Base-by-base conservation (phyloP, 23 red algal species). In the Chondrus crispus region DNA sequence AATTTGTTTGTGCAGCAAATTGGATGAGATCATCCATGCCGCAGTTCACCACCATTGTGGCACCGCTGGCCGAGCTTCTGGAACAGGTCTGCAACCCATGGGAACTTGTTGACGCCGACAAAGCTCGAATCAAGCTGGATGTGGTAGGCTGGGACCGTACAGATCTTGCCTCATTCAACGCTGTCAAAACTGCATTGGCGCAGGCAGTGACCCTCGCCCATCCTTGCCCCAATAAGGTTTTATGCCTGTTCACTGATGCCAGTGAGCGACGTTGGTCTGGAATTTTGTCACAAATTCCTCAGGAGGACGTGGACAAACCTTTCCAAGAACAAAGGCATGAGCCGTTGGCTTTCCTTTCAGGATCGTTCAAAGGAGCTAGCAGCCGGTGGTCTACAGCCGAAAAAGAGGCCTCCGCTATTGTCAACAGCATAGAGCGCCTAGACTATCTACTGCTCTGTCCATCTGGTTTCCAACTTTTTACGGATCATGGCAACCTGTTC, bases 231-330 rank as follows among this genome's bases (percentile, higher is more conserved):
- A 18, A 43, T 28, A 68, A 86, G 78, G 18, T 28, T 16, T 0
- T 83, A 14, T 83, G 46, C 41, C 9, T 83, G 24, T 83, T 58
- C 2, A 82, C 78, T 28, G 52, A 83, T 62, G 78, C 78, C 29
- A 58, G 48, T 45, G 78, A 83, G 0, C 9, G 0, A 37, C 24
- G 16, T 0, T 83, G 45, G 78, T 83, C 78, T 35, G 78, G 53
- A 0, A 66, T 1, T n/a, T 26, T 66, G 60, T 32, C 60, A 9
- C 58, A 66, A 66, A 66, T 66, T 6, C 60, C 60, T 32, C 7
- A 19, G 35, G 6, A 66, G 35, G 60, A 66, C 50, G 16, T 32
- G 26, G 1, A 66, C 60, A 19, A 9, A 22, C 7, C 0, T 19
- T 66, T 66, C 0, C 0, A 26, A 1, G 51, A 83, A 24, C 78